phyloP scores from a whole-genome alignment of 768 basidiomycete species.

The Phanerochaete sordida region DNA sequence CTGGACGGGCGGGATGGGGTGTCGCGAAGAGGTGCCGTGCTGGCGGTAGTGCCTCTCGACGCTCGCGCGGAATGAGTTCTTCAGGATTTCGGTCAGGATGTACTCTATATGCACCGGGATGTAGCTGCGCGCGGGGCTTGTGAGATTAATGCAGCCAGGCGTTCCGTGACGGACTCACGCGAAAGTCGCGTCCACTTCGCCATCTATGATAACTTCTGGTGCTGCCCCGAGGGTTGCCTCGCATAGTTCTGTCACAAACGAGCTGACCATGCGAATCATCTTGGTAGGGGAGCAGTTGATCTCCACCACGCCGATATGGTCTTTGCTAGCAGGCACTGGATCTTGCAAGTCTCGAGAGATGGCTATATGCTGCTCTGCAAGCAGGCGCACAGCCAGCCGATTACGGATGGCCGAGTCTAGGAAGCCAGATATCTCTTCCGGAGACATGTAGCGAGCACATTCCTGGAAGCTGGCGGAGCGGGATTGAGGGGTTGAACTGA shows the following conservation, averaged over 20 bases:
- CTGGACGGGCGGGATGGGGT: slow-evolving; percentile 54
- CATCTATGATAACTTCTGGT: slow-evolving; percentile 69
- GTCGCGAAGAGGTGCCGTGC: slow-evolving; percentile 30
- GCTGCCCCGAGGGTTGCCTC: slow-evolving; percentile 77
- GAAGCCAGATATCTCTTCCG: slow-evolving; percentile 74
- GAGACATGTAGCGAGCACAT: slow-evolving; percentile 78
- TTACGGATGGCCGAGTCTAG: slow-evolving; percentile 82
- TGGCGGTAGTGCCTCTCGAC: slow-evolving; percentile 66
- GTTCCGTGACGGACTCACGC: slow-evolving; percentile 55
- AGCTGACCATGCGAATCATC: slow-evolving; percentile 76
- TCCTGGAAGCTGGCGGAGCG: slow-evolving; percentile 70
- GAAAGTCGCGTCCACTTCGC: slow-evolving; percentile 66
- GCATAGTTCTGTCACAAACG: slow-evolving; percentile 82
- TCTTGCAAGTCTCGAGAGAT: slow-evolving; percentile 64
- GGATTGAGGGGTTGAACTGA: background rate
- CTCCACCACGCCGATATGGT: slow-evolving; percentile 71
- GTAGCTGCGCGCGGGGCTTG: slow-evolving; percentile 45
- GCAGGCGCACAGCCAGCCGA: slow-evolving; percentile 82
- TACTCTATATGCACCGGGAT: slow-evolving; percentile 91
- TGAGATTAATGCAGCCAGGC: too few species aligned
- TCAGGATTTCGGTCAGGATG: slow-evolving; percentile 85
- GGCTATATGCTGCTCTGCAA: slow-evolving; percentile 90
- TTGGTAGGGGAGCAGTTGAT: slow-evolving; percentile 64
- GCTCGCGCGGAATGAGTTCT: slow-evolving; percentile 88
- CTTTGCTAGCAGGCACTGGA: slow-evolving; percentile 29